phyloP scores from a whole-genome alignment of 257 asterid genomes.

The Nicotiana undulata region DNA sequence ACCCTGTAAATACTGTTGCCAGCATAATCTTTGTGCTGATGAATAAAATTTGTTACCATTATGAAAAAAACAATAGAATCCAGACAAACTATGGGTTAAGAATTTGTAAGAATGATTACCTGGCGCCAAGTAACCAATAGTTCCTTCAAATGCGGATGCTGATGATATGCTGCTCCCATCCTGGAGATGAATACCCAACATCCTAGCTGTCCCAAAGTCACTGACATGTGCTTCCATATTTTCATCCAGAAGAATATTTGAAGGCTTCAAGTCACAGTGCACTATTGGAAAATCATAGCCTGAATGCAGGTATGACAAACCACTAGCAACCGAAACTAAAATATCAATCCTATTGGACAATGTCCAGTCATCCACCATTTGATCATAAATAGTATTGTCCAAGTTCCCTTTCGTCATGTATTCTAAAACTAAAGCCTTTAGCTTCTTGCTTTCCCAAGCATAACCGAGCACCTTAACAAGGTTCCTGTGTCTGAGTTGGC shows the following conservation, averaged over 20 bases:
- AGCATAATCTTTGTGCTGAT: no score
- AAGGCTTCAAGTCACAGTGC: constrained; percentile 85
- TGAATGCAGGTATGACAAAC: constrained; percentile 59
- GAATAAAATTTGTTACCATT: no score
- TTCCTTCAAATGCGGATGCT: constrained; percentile 70
- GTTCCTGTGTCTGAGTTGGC: constrained; percentile 60
- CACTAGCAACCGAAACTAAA: constrained; percentile 49
- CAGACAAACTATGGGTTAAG: not conserved
- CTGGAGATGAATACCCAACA: constrained; percentile 54
- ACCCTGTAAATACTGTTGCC: no score
- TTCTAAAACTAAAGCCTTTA: constrained; percentile 60
- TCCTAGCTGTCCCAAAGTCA: constrained; percentile 84
- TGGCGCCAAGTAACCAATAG: constrained; percentile 92
- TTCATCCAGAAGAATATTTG: constrained; percentile 63
- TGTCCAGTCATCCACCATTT: constrained; percentile 21
- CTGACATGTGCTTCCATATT: constrained; percentile 59
- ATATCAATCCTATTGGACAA: constrained; percentile 43
- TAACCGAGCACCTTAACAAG: constrained; percentile 69
- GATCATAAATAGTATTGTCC: constrained; percentile 45
- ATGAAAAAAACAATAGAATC: no score
- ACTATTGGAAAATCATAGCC: constrained; percentile 73
- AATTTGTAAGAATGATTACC: constrained; percentile 28
- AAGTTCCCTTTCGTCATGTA: constrained; percentile 81
- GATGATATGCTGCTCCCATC: constrained; percentile 37
- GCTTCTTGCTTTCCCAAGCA: constrained; percentile 69